Base-by-base conservation (phyloP, 2,329 filamentous ascomycete genomes). In the Verticillium nonalfalfae region DNA sequence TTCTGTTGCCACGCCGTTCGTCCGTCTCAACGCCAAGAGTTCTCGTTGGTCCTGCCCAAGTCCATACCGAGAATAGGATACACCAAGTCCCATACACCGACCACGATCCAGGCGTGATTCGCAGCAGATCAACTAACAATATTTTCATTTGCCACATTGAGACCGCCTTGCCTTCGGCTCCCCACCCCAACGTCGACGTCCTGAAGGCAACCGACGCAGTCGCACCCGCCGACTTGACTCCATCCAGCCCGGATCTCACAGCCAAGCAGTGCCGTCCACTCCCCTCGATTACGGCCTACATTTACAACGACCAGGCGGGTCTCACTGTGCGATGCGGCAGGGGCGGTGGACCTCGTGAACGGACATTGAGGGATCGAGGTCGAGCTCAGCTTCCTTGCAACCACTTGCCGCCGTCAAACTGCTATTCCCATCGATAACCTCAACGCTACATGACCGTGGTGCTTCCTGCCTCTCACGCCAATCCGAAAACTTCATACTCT, bases 271-370 rank as follows among this genome's bases (percentile, higher is more conserved):
- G 18, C 18, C 13, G 35, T 21, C 58, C 34, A 7, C 18, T 11
- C 18, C 40, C 18, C 40, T 50, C 2, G 14, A 34, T 15, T 26
- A 56, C 26, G 33, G 15, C 54, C 33, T 10, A 33, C 26, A 13
- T 54, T 57, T 58, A 61, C 59, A 39, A 65, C 56, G 64, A 60
- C 64, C 64, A 26, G 45, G 14, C 57, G 21, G 64, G 63, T 65
- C 69, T 73, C 67, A 66, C 70, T 67, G 74, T 76, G 77, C 75
- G 75, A 79, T 79, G 79, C 70, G 75, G 78, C 63, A 70, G 77
- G 74, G 73, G 74, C 73, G 73, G 75, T 72, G 70, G 73, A 74
- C 69, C 68, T 72, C 67, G 71, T 74, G 71, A 76, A 73, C 69
- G 73, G 66, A 67, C 64, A 66, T 62, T 63, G 68, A 68, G 70